A percentile compares a stretch with the other conserved stretches of the same genome.
These are phyloP conservation scores for Testicularia cyperi DNA, from an alignment of 1,284 basidiomycete species.

Conservation along the genomic window DNA sequence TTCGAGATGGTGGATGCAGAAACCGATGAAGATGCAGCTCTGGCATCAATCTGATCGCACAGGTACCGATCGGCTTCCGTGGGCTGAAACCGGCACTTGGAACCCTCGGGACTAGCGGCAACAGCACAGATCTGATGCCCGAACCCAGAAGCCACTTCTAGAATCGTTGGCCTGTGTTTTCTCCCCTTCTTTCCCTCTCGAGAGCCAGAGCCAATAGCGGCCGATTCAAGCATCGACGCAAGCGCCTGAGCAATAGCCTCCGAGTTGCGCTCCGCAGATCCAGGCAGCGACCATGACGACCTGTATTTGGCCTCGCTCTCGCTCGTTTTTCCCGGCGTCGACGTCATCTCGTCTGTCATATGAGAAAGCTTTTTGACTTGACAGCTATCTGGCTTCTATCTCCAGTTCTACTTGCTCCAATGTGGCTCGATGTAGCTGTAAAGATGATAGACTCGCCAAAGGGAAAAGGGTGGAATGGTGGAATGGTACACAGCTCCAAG, in stretches of 20 bases:
- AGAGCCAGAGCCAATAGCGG: not conserved
- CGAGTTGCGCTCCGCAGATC: constrained; percentile 38
- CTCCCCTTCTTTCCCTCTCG: too few species aligned
- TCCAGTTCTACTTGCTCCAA: too few species aligned
- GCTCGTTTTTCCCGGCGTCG: not conserved
- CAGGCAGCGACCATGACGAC: constrained; percentile 21
- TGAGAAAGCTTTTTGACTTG: not conserved
- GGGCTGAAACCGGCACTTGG: constrained; percentile 16
- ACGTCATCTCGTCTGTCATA: not conserved
- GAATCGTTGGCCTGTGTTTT: constrained; percentile 9
- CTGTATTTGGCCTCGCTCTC: constrained; percentile 18
- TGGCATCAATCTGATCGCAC: constrained; percentile 19
- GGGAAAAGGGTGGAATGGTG: too few species aligned
- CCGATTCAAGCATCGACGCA: constrained; percentile 2
- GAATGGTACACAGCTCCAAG: too few species aligned
- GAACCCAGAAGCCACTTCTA: constrained; percentile 39
- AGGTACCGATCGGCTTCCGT: constrained; percentile 32
- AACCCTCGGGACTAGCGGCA: constrained; percentile 3
- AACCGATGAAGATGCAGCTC: too few species aligned
- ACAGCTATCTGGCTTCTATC: too few species aligned
- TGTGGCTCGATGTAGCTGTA: too few species aligned
- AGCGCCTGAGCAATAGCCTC: constrained; percentile 28
- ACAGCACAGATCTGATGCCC: constrained; percentile 23
- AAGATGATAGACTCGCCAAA: too few species aligned
- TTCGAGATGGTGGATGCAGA: too few species aligned